Evolutionary conservation across 2,329 filamentous ascomycete genomes (phyloP), one percentile per base, ranked within the genome.

Genomic region (Drechslera avenae): DNA sequence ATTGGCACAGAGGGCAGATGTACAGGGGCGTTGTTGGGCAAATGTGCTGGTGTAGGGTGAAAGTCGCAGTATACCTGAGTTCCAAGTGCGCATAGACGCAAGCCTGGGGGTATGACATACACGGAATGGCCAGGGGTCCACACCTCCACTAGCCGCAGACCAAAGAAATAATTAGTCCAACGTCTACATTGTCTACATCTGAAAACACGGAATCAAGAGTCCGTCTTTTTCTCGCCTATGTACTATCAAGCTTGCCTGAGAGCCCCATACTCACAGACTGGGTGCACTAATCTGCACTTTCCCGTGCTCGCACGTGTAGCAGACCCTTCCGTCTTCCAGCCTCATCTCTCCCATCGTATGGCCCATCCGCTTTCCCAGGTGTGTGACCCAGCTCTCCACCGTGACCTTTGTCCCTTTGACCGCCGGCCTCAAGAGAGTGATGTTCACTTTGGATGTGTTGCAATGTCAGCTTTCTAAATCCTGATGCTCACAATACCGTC

Each of bases 391-490:
- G 52, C 75, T 74, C 56, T 78, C 76, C 19, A 79, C 67, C 23
- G 69, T 62, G 13, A 79, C 48, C 44, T 71, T 71, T 23, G 71
- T 58, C 0, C 77, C 78, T 41, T 74, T 65, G 3, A 68, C 62
- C 21, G 74, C 74, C 3, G 76, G 76, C 9, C 76, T 59, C 31
- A 81, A 51, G 52, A 79, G 80, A 2, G 73, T 78, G 40, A 77
- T 77, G 57, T 74, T 79, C 54, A 81, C 62, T 44, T 73, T 9
- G 13, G 17, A 4, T 8, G 3, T 14, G 26, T 40, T 39, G 28
- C 28, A 32, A 12, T 18, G 21, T 3, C 19, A 19, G 17, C 16
- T 16, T 21, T 36, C 16, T 9, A 36, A 23, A 5, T 21, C 14
- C 28, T 16, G 19, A 32, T 5, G 12, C 28, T 9, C 28, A 19